Base-by-base conservation (phyloP, 352 stramenopile genomes). In the Phytophthora hibernalis region DNA sequence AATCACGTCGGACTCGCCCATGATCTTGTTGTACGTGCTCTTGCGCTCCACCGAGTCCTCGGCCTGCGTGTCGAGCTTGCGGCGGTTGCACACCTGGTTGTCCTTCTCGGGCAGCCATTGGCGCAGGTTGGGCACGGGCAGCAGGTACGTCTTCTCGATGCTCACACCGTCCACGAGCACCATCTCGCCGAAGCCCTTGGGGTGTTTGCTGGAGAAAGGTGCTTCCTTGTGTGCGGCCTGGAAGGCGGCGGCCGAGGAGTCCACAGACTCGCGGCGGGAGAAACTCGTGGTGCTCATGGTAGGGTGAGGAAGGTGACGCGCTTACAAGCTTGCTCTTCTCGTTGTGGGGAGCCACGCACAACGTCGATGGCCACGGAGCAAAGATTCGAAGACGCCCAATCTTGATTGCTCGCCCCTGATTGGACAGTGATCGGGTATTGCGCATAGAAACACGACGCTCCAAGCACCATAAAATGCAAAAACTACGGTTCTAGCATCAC, bases 21-120 rank as follows among this genome's bases (percentile, higher is more conserved):
- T 94, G 77, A 94, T 89, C 71, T 92, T 92, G 76, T 94, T 94
- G 78, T 94, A 94, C 9, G 86, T 94, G 65, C 79, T 82, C 70
- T 90, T 91, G 47, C 82, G 82, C 61, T 87, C 75, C 3, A 86
- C 76, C 20, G 76, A 77, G 55, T 87, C 77, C 6, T 77, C 70
- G 18, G 73, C 78, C 55, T 88, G 76, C 51, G 83, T 90, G 74
- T 94, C 86, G 54, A 94, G 90, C 65, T 91, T 91, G 74, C 86
- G 86, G 42, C 78, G 74, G 76, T 94, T 94, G 52, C 70, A 72
- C 3, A 80, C 76, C 59, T 89, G 61, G 43, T 43, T 52, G 64
- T 91, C 68, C 30, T 80, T 24, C 31, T 90, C 68, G 18, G 86
- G 83, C 50, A 94, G 68, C 76, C 74, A 89, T n/a, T 90, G 69